phyloP scores from a whole-genome alignment of 1,284 basidiomycete genomes.

The Heimioporus punctisporus region DNA sequence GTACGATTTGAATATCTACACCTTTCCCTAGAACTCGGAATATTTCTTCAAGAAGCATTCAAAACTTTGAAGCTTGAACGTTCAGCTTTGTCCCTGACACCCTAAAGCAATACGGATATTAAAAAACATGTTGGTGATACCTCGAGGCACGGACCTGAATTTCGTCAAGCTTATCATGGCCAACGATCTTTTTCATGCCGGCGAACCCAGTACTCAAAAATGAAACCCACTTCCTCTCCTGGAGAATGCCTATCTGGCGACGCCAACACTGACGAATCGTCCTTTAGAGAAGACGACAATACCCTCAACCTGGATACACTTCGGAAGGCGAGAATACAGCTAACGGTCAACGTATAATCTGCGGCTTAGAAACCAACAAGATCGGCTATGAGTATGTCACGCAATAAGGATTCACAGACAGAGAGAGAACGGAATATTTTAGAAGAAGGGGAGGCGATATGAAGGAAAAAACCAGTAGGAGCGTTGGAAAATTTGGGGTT shows the following conservation, averaged over 20 bases:
- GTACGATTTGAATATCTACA: conserved; percentile 87
- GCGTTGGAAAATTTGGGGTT: conserved; percentile 51
- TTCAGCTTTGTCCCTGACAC: conserved; percentile 83
- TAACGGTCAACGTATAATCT: conserved; percentile 83
- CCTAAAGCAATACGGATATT: conserved; percentile 35
- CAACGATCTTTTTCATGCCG: conserved; percentile 86
- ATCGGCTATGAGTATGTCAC: conserved; percentile 77
- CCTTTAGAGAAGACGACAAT: conserved; percentile 23
- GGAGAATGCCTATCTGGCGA: conserved; percentile 91
- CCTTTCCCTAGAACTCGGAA: conserved; percentile 79
- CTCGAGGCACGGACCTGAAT: conserved; percentile 53
- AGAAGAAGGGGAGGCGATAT: conserved; percentile 87
- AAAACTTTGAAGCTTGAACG: no score
- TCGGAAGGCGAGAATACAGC: conserved; percentile 82
- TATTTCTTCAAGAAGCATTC: conserved; percentile 82
- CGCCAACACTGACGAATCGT: conserved; percentile 82
- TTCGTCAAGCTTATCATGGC: conserved; percentile 87
- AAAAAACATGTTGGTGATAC: neutral
- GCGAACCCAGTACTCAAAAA: conserved; percentile 72
- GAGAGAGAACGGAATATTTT: conserved; percentile 89
- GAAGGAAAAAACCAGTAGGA: conserved; percentile 88
- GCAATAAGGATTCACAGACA: conserved; percentile 64
- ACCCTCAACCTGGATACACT: conserved; percentile 70
- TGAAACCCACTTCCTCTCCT: conserved; percentile 60
- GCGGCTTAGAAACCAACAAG: conserved; percentile 87